Percentiles rank a stretch among this genome's conserved stretches.
Conservation (phyloP, 108 stramenopile genomes). For the Fragilariopsis cylindrus region DNA sequence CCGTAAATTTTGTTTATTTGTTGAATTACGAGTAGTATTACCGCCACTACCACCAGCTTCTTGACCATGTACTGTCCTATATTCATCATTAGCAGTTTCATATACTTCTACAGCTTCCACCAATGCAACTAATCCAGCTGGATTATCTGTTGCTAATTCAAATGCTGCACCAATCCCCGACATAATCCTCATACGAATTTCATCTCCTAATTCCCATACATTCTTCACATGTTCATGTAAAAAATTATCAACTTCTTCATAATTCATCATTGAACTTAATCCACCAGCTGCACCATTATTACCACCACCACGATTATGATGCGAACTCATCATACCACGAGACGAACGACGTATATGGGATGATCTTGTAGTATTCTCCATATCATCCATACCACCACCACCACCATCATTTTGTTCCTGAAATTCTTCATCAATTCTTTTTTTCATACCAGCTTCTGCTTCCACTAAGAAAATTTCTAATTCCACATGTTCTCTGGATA, state of each 20-base stretch:
- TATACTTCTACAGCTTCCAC: conserved; percentile 90
- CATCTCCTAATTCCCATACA: conserved; percentile 92
- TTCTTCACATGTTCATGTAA: conserved; percentile 82
- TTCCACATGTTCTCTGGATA: conserved; percentile 84
- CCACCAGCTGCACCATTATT: conserved; percentile 2
- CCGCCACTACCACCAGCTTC: conserved; percentile 25
- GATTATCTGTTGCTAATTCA: conserved; percentile 83
- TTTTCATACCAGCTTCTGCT: conserved; percentile 87
- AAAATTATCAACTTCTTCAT: conserved; percentile 77
- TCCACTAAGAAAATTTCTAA: conserved; percentile 87
- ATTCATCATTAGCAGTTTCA: conserved; percentile 73
- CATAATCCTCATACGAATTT: conserved; percentile 82
- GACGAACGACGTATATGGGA: not conserved
- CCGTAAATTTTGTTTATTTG: conserved; percentile 42
- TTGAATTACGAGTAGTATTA: too few species aligned
- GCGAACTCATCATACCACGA: too few species aligned
- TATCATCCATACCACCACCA: not conserved
- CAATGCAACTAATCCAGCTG: conserved; percentile 87
- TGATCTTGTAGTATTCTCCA: not conserved
- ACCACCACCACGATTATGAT: not conserved
- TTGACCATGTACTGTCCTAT: conserved; percentile 60
- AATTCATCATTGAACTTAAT: conserved; percentile 37
- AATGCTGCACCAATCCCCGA: conserved; percentile 81
- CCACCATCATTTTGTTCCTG: conserved; percentile 1
- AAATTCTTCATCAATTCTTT: conserved; percentile 52